Evolutionary conservation across 2,329 filamentous ascomycete genomes (phyloP).

Genomic region (Periconia sp.): DNA sequence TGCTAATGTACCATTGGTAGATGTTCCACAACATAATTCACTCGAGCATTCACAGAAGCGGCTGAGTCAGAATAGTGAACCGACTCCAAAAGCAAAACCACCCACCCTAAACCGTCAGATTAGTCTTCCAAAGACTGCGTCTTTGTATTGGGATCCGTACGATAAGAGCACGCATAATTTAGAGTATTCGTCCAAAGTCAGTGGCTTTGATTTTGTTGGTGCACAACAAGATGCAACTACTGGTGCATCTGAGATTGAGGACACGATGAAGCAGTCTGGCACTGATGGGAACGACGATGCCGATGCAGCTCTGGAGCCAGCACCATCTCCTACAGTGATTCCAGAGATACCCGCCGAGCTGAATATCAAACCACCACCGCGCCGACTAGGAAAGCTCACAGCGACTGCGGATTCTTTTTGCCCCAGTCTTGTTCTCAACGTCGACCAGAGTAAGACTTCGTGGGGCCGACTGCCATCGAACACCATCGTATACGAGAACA

Average conservation of each 20-base stretch:
- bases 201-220: conserved; percentile 50
- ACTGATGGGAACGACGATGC: conserved; percentile 16
- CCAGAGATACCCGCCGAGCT: conserved; percentile 28
- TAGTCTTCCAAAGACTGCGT: conserved; percentile 50
- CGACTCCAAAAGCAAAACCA: conserved; percentile 45
- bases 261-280: conserved; percentile 35
- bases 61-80: conserved; percentile 41
- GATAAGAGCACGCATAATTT: conserved; percentile 53
- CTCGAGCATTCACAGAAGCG: conserved; percentile 30
- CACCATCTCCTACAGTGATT: conserved; percentile 22
- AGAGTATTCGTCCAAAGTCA: conserved; percentile 54
- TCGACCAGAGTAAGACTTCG: conserved; percentile 71
- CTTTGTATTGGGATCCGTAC: conserved; percentile 52
- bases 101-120: conserved; percentile 51
- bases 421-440: conserved; percentile 63
- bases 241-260: conserved; percentile 30
- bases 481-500: conserved; percentile 69
- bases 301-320: conserved; percentile 18
- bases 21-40: conserved; percentile 41
- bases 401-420: conserved; percentile 71
- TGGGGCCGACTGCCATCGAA: conserved; percentile 79
- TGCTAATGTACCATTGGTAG: too few relatives aligned
- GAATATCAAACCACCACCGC: conserved; percentile 47
- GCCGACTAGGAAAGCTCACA: conserved; percentile 68
- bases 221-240: conserved; percentile 21